Evolutionary conservation across 495 filamentous ascomycete species (phyloP).

Genomic region (Sphaerosporella brunnea): DNA sequence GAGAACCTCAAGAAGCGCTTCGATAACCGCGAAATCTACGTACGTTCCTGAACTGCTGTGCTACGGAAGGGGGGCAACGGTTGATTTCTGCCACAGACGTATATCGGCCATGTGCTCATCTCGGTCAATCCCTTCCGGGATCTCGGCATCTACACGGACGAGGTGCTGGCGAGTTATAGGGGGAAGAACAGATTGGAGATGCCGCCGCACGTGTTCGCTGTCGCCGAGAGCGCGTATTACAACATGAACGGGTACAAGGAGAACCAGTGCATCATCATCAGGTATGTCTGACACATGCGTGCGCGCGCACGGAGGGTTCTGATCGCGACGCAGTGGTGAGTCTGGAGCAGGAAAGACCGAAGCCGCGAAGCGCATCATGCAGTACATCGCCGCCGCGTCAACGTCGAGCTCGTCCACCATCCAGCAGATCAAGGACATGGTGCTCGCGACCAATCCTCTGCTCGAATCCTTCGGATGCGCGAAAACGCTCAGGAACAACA

Average conservation of each 20-base stretch:
- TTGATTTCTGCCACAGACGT: slow-evolving; percentile 42
- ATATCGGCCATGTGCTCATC: slow-evolving; percentile 98
- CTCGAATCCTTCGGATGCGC: slow-evolving; percentile 97
- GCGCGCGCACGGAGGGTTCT: slow-evolving; percentile 1
- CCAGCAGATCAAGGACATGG: slow-evolving; percentile 96
- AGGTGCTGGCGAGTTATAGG: slow-evolving; percentile 73
- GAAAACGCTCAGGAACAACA: slow-evolving; percentile 95
- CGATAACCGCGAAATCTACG: slow-evolving; percentile 90
- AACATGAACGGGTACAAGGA: slow-evolving; percentile 99
- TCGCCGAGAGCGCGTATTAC: slow-evolving; percentile 92
- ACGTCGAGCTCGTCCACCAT: slow-evolving; percentile 80
- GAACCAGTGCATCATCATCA: slow-evolving; percentile 99
- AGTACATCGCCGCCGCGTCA: slow-evolving; percentile 95
- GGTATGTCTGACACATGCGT: slow-evolving; percentile 23
- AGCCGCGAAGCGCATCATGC: slow-evolving; percentile 96
- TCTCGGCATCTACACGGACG: slow-evolving; percentile 93
- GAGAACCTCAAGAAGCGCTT: slow-evolving; percentile 96
- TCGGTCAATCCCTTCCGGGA: slow-evolving; percentile 98
- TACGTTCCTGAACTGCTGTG: slow-evolving; percentile 35
- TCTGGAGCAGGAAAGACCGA: slow-evolving; percentile 99
- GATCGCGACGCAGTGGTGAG: slow-evolving; percentile 41
- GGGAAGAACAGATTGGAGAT: slow-evolving; percentile 94
- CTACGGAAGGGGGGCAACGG: slow-evolving; percentile 8
- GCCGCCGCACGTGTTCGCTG: slow-evolving; percentile 92
- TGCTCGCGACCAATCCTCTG: slow-evolving; percentile 90